A percentile compares a stretch with the other conserved stretches of the same genome.
These are phyloP conservation scores for Neurospora sp. DNA, from an alignment of 495 filamentous ascomycete genomes.

Conservation along the genomic window DNA sequence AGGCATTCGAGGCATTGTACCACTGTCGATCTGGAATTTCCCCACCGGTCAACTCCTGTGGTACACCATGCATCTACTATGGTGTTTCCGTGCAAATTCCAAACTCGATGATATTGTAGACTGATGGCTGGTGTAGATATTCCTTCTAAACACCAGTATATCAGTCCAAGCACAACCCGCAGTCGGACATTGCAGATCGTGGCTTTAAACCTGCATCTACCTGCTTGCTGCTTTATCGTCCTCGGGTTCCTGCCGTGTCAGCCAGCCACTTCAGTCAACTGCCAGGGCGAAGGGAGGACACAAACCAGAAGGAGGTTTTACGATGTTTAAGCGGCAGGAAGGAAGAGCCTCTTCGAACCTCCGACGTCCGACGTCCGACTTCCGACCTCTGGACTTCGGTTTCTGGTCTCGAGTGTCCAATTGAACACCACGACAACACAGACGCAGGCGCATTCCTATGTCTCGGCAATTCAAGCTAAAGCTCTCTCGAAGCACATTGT, in stretches of 20 bases:
- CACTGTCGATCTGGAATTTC: neutral
- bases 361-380: neutral
- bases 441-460: neutral
- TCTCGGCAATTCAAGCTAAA: neutral
- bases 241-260: neutral
- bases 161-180: neutral
- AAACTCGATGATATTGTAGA: neutral
- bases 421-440: neutral
- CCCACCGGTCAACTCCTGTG: neutral
- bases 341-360: neutral
- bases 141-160: neutral
- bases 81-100: neutral
- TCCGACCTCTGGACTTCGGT: neutral
- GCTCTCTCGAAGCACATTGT: neutral
- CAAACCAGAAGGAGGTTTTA: neutral
- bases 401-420: neutral
- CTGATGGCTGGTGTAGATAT: neutral
- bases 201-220: neutral
- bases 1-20: neutral
- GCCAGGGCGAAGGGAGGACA: neutral
- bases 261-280: neutral
- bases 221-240: neutral
- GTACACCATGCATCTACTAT: neutral
- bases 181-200: neutral
- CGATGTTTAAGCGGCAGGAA: neutral